Percentiles rank a stretch among this genome's conserved stretches.
phyloP scores from a whole-genome alignment of 306 rosid species.

The Lotus japonicus region DNA sequence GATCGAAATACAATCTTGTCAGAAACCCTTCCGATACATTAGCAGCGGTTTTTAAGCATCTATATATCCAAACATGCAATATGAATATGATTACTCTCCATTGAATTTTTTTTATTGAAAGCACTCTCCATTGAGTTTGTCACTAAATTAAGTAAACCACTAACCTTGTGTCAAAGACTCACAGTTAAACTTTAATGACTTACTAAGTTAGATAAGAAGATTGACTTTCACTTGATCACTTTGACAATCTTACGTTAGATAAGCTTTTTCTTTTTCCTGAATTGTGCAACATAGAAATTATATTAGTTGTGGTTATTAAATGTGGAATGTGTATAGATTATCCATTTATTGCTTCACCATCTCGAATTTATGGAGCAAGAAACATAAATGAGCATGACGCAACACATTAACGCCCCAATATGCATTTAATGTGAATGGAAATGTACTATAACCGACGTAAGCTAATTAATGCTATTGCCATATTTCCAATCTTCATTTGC shows the following conservation, averaged over 20 bases:
- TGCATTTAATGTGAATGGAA: conserved; percentile 26
- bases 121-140: too few relatives aligned
- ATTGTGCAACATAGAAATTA: background rate
- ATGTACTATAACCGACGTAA: conserved; percentile 28
- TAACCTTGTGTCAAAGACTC: background rate
- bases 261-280: background rate
- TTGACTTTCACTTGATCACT: background rate
- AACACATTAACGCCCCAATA: conserved; percentile 20
- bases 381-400: conserved; percentile 22
- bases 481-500: conserved; percentile 24
- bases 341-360: conserved; percentile 14
- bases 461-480: conserved; percentile 28
- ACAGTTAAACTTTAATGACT: background rate
- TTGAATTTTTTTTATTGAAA: too few relatives aligned
- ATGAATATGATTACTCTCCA: too few relatives aligned
- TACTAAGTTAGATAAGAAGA: background rate
- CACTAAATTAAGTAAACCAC: background rate
- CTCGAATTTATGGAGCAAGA: conserved; percentile 25
- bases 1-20: too few relatives aligned
- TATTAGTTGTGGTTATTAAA: conserved; percentile 3
- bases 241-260: conserved; percentile 6
- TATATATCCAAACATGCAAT: too few relatives aligned
- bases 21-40: too few relatives aligned
- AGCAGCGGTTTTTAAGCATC: too few relatives aligned
- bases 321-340: conserved; percentile 4